Percentiles rank a stretch among this genome's conserved stretches.
Conservation (phyloP, 768 basidiomycete genomes). For the Albatrellus ellisii region DNA sequence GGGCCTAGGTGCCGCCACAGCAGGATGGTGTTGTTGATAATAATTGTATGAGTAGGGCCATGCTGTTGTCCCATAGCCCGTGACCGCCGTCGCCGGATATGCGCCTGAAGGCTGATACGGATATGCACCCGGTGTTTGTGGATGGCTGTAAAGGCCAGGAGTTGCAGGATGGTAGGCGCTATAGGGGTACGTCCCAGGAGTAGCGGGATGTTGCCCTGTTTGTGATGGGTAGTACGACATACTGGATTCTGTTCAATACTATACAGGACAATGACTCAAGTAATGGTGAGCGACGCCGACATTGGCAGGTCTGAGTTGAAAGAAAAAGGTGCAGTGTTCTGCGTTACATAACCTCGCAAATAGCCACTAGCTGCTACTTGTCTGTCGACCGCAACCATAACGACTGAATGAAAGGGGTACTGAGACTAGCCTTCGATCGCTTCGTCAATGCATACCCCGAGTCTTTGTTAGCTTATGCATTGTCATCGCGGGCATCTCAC, state of each 20-base stretch:
- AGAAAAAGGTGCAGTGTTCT: not conserved
- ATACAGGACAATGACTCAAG: too few species aligned
- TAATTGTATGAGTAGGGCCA: conserved; percentile 66
- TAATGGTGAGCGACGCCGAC: too few species aligned
- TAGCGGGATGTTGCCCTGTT: conserved; percentile 15
- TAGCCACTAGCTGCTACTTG: too few species aligned
- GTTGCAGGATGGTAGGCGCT: conserved; percentile 30
- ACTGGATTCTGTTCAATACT: too few species aligned
- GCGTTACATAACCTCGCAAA: too few species aligned
- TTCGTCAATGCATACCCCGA: too few species aligned
- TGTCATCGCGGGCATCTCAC: too few species aligned
- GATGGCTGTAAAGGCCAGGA: conserved; percentile 24
- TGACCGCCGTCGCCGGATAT: conserved; percentile 49
- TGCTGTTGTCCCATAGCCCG: conserved; percentile 39
- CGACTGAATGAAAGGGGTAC: too few species aligned
- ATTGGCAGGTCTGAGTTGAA: too few species aligned
- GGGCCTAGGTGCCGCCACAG: conserved; percentile 12
- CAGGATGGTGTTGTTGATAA: conserved; percentile 21
- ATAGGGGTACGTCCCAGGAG: conserved; percentile 52
- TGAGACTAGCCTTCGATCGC: too few species aligned
- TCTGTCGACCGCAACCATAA: too few species aligned
- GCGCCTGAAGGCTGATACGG: conserved; percentile 32
- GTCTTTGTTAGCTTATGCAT: too few species aligned
- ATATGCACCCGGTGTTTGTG: conserved; percentile 34
- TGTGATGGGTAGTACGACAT: conserved; percentile 22